Evolutionary conservation across 225 moss, liverwort and hornwort species (phyloP).

Genomic region (Anthoceros angustus): DNA sequence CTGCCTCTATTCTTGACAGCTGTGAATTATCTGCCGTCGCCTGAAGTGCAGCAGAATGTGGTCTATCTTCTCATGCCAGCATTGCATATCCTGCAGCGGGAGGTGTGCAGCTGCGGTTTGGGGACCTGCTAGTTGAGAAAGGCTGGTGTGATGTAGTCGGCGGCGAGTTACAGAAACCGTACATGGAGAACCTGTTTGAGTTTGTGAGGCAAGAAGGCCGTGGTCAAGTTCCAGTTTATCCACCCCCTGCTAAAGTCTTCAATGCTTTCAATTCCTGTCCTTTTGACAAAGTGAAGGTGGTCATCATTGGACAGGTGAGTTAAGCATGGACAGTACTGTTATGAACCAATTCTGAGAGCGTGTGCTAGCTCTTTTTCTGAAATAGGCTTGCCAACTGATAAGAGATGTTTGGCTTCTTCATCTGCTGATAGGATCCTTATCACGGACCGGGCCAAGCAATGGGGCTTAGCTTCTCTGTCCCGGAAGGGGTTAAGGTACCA

Average conservation of each 20-base stretch:
- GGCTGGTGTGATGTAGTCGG: constrained; percentile 59
- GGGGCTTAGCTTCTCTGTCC: constrained; percentile 91
- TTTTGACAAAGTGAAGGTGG: constrained; percentile 76
- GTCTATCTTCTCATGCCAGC: neutral
- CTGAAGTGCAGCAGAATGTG: neutral
- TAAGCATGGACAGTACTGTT: neutral
- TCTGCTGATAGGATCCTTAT: constrained; percentile 63
- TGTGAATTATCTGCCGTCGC: neutral
- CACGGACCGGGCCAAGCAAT: constrained; percentile 90
- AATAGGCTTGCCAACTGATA: neutral
- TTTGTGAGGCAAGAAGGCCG: constrained; percentile 59
- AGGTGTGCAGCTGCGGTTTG: constrained; percentile 40
- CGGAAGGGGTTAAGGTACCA: constrained; percentile 44
- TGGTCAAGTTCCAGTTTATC: constrained; percentile 69
- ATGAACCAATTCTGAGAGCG: neutral
- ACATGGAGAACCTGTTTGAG: constrained; percentile 42
- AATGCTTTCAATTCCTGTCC: constrained; percentile 87
- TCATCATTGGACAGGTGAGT: constrained; percentile 83
- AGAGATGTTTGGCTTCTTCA: neutral
- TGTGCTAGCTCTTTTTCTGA: neutral
- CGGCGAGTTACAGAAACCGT: constrained; percentile 49
- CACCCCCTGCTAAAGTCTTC: constrained; percentile 59
- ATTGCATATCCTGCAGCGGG: constrained; percentile 19
- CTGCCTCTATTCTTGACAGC: neutral
- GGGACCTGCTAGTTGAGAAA: constrained; percentile 54